Conservation (phyloP, 192 early-diverging fungal species). For the Coemansia sp. region DNA sequence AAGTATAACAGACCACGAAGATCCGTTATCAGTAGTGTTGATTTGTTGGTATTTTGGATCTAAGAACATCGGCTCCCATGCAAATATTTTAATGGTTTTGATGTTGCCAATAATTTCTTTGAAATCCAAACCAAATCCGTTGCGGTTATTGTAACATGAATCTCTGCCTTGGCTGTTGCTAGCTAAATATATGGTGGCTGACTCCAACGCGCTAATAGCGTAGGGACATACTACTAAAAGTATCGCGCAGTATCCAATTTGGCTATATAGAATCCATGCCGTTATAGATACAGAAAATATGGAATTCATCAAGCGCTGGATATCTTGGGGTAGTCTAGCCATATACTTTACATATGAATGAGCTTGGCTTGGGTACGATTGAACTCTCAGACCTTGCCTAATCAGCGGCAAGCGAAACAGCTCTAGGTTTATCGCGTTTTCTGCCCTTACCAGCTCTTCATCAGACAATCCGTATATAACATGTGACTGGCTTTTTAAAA, state of each 20-base stretch:
- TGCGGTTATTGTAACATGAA: too few species aligned
- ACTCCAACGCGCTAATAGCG: slow-evolving; percentile 10
- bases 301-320: background rate
- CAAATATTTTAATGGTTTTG: slow-evolving; percentile 43
- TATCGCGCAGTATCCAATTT: slow-evolving; percentile 29
- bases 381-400: slow-evolving; percentile 13
- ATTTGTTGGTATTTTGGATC: background rate
- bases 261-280: slow-evolving; percentile 18
- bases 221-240: slow-evolving; percentile 14
- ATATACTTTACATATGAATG: background rate
- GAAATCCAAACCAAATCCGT: background rate
- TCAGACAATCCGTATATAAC: background rate
- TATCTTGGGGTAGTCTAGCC: slow-evolving; percentile 3
- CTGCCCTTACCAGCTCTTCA: background rate
- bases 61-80: slow-evolving; percentile 41
- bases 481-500: slow-evolving; percentile 11
- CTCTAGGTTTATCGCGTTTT: slow-evolving; percentile 8
- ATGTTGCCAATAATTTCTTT: slow-evolving; percentile 24
- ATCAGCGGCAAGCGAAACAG: slow-evolving; percentile 31
- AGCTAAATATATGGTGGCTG: background rate
- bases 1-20: slow-evolving; percentile 29
- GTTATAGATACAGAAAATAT: background rate
- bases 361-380: background rate
- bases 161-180: slow-evolving; percentile 3
- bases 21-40: background rate